Evolutionary conservation across 2,329 filamentous ascomycete genomes (phyloP).

Genomic region (Podosphaera fusca): DNA sequence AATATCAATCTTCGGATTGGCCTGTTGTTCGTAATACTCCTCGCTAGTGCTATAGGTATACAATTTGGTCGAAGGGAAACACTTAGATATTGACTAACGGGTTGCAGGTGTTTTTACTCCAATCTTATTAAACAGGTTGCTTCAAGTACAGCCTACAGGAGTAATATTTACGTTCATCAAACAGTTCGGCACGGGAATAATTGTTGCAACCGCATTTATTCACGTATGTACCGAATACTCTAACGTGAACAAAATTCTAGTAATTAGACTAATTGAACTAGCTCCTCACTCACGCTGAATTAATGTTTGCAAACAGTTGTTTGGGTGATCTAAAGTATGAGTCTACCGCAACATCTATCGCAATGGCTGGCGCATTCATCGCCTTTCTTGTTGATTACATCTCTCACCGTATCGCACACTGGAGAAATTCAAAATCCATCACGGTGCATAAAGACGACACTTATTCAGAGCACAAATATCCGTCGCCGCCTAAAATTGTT

Average conservation of each 20-base stretch:
- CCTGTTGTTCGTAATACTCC: constrained; percentile 47
- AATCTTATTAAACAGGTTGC: constrained; percentile 23
- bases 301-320: constrained; percentile 41
- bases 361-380: constrained; percentile 52
- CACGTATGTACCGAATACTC: constrained; percentile 24
- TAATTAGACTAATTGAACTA: constrained; percentile 14
- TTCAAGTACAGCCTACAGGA: constrained; percentile 19
- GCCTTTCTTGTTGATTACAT: constrained; percentile 50
- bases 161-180: constrained; percentile 40
- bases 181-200: constrained; percentile 52
- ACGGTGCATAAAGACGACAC: not conserved
- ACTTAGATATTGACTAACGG: constrained; percentile 2
- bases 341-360: constrained; percentile 42
- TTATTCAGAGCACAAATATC: constrained; percentile 1
- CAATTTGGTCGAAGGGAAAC: not conserved
- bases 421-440: constrained; percentile 19
- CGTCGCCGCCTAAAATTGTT: not conserved
- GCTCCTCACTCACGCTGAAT: constrained; percentile 47
- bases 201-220: constrained; percentile 48
- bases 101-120: constrained; percentile 35
- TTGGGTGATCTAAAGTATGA: constrained; percentile 44
- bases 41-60: constrained; percentile 39
- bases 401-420: constrained; percentile 32
- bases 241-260: not conserved
- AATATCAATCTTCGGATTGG: constrained; percentile 46